Conservation (phyloP, 169 alveolate genomes). For the Plasmodium vivax region DNA sequence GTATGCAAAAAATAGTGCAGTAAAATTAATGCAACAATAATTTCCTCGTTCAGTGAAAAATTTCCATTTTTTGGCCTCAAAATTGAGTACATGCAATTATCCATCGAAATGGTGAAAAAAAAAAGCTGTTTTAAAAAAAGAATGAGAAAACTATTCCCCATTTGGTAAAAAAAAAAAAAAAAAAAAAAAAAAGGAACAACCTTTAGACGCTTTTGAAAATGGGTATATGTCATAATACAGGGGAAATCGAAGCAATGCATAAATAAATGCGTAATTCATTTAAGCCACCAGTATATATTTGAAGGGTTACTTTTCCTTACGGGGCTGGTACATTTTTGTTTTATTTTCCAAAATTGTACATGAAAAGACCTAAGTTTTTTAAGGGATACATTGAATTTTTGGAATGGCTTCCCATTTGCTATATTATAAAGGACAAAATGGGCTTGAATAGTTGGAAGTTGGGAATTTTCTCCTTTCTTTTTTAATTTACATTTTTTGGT, state of each 20-base stretch:
- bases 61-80: neutral
- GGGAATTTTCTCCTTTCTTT: neutral
- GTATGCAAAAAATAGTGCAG: neutral
- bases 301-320: neutral
- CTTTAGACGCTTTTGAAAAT: neutral
- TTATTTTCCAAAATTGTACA: neutral
- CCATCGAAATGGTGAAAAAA: neutral
- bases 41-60: neutral
- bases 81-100: neutral
- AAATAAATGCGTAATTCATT: neutral
- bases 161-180: neutral
- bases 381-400: conserved; percentile 6
- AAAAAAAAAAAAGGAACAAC: neutral
- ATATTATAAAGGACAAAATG: neutral
- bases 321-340: neutral
- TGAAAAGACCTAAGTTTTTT: neutral
- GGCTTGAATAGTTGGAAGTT: neutral
- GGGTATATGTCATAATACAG: neutral
- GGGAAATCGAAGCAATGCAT: neutral
- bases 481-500: neutral
- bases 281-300: neutral
- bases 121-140: neutral
- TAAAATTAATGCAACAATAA: neutral
- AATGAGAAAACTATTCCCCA: neutral
- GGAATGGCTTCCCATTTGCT: neutral